Evolutionary conservation across 108 stramenopile species (phyloP), one percentile per base, ranked within the genome.

Genomic region (Ochromonas danica): DNA sequence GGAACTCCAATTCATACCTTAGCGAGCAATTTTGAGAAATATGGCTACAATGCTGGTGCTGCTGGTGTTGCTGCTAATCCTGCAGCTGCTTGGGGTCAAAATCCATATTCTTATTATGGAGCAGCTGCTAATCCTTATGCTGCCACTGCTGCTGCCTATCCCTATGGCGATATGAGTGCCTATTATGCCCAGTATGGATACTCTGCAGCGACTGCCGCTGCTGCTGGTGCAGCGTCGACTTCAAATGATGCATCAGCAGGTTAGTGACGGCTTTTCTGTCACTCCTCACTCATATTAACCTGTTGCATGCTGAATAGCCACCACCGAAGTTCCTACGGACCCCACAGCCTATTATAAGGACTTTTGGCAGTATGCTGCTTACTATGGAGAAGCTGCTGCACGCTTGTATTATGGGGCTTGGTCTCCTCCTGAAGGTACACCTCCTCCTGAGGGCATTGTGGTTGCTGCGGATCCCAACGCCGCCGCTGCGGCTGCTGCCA

Each of bases 281-380:
- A n/a, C n/a, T n/a, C n/a, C n/a, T n/a, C n/a, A n/a, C n/a, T n/a
- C n/a, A n/a, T n/a, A n/a, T n/a, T n/a, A n/a, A n/a, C n/a, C n/a
- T n/a, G n/a, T n/a, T n/a, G n/a, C n/a, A n/a, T n/a, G n/a, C n/a
- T n/a, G n/a, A n/a, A n/a, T n/a, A n/a, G n/a, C n/a, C n/a, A n/a
- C n/a, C n/a, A n/a, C n/a, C n/a, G n/a, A n/a, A 71, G 71, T 38
- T 3, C 0, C 61, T 1, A 35, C 45, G 40, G 74, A 78, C 42
- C 81, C 42, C 10, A 27, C 61, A n/a, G 67, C 80, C 36, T 80
- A 63, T 25, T 63, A 42, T 1, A 81, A 84, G 42, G 83, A 84
- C 78, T 86, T 81, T 79, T 86, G 85, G 85, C 81, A 82, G 82
- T 86, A 86, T 39, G 85, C 85, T 17, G 81, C 82, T 45, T 85